Conservation (phyloP, 306 rosid species). For the Vicia villosa region DNA sequence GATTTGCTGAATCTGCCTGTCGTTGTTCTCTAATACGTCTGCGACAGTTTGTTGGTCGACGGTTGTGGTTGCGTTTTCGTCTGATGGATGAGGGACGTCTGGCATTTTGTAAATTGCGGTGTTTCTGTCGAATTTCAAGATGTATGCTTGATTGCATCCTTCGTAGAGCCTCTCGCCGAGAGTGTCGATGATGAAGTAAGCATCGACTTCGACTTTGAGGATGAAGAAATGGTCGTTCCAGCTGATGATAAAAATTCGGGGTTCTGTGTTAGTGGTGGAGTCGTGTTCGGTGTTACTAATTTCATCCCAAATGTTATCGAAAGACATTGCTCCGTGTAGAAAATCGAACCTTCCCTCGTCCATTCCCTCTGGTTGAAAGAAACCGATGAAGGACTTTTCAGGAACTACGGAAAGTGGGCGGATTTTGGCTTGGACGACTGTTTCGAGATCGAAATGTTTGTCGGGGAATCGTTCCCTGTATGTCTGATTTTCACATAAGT, state of each 20-base stretch:
- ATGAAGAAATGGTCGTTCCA: conserved; percentile 99
- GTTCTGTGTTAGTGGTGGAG: conserved; percentile 52
- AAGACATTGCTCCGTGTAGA: conserved; percentile 92
- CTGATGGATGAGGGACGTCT: conserved; percentile 48
- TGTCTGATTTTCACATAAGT: conserved; percentile 78
- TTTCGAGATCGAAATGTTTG: conserved; percentile 97
- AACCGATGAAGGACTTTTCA: conserved; percentile 82
- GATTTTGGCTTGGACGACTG: conserved; percentile 89
- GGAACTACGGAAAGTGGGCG: conserved; percentile 84
- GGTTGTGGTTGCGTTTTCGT: conserved; percentile 49
- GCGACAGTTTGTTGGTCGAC: conserved; percentile 51
- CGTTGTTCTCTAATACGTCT: conserved; percentile 50
- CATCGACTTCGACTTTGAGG: conserved; percentile 88
- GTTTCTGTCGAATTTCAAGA: conserved; percentile 78
- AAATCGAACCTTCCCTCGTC: conserved; percentile 88
- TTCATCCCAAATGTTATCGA: conserved; percentile 99
- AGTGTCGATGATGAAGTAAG: conserved; percentile 88
- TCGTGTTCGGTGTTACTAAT: conserved; percentile 63
- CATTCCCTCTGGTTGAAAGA: conserved; percentile 95
- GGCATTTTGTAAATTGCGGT: conserved; percentile 62
- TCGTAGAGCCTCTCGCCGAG: conserved; percentile 97
- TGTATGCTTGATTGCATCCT: conserved; percentile 91
- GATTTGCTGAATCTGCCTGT: conserved; percentile 48
- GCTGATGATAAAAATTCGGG: conserved; percentile 80
- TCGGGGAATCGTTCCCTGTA: conserved; percentile 85